Percentiles rank a stretch among this genome's conserved stretches.
Conservation (phyloP, 306 rosid species). For the Ammopiptanthus mongolicus region DNA sequence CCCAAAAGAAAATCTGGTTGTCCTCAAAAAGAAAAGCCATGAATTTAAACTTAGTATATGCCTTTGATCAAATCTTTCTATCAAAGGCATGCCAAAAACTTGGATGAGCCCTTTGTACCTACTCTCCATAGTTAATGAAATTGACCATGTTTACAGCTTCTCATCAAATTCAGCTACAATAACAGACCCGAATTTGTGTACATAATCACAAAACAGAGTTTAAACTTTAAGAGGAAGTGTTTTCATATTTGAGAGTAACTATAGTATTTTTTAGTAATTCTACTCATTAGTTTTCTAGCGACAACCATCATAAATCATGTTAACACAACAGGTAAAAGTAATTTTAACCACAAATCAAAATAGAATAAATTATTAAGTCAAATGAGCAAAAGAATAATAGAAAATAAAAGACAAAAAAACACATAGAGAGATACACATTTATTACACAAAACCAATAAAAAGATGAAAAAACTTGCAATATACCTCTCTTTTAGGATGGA, state of each 20-base stretch:
- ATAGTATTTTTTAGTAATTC: not conserved
- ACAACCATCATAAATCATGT: not conserved
- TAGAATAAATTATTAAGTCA: not conserved
- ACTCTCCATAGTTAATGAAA: not conserved
- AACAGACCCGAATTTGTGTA: not conserved
- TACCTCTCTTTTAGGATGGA: conserved; percentile 96
- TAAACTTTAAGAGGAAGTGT: too few relatives aligned
- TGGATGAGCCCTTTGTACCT: not conserved
- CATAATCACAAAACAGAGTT: not conserved
- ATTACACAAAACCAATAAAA: too few relatives aligned
- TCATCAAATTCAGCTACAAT: not conserved
- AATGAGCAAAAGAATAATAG: not conserved
- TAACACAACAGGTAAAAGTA: not conserved
- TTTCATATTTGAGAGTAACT: not conserved
- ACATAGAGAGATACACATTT: accelerated
- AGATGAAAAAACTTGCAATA: not conserved
- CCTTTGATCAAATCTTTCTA: too few relatives aligned
- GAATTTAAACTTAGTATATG: too few relatives aligned
- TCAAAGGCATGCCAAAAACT: too few relatives aligned
- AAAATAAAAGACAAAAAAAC: not conserved
- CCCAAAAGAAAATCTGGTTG: too few relatives aligned
- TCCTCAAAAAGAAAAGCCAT: too few relatives aligned
- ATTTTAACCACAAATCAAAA: not conserved
- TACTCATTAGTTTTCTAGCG: too few relatives aligned
- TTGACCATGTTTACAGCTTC: not conserved